These are phyloP conservation scores for Xylaria venustula DNA, from an alignment of 495 filamentous ascomycete genomes.

Conservation along the genomic window DNA sequence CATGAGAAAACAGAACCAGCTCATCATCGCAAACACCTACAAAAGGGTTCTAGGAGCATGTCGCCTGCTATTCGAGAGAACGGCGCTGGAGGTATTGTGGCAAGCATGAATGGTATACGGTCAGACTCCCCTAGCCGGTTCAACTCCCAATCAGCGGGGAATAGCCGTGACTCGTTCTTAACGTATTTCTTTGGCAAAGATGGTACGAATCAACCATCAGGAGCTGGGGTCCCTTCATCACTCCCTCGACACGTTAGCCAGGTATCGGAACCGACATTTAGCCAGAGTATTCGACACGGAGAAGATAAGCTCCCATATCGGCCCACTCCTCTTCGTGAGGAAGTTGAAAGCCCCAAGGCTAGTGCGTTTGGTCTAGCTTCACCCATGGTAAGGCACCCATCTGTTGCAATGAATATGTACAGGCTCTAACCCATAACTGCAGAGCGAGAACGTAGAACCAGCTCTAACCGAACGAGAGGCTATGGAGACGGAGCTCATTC, in stretches of 20 bases:
- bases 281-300: conserved; percentile 75
- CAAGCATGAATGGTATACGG: conserved; percentile 66
- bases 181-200: conserved; percentile 99
- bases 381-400: conserved; percentile 21
- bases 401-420: not conserved
- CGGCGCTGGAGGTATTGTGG: conserved; percentile 58
- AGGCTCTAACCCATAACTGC: conserved; percentile 27
- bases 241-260: conserved; percentile 68
- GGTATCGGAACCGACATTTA: conserved; percentile 73
- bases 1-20: conserved; percentile 56
- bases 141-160: conserved; percentile 44
- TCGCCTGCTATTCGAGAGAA: conserved; percentile 73
- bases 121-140: conserved; percentile 63
- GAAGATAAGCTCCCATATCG: conserved; percentile 58
- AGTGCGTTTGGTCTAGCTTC: conserved; percentile 34
- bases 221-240: conserved; percentile 36
- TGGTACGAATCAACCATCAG: conserved; percentile 51
- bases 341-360: conserved; percentile 30
- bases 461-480: conserved; percentile 92
- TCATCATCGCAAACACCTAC: conserved; percentile 36
- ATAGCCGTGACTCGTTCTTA: conserved; percentile 80
- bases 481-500: conserved; percentile 96
- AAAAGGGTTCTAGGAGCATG: conserved; percentile 69
- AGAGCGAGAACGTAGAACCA: conserved; percentile 62
- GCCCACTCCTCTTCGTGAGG: conserved; percentile 31